Evolutionary conservation across 768 basidiomycete species (phyloP).

Genomic region (Phaeotremella fagi): DNA sequence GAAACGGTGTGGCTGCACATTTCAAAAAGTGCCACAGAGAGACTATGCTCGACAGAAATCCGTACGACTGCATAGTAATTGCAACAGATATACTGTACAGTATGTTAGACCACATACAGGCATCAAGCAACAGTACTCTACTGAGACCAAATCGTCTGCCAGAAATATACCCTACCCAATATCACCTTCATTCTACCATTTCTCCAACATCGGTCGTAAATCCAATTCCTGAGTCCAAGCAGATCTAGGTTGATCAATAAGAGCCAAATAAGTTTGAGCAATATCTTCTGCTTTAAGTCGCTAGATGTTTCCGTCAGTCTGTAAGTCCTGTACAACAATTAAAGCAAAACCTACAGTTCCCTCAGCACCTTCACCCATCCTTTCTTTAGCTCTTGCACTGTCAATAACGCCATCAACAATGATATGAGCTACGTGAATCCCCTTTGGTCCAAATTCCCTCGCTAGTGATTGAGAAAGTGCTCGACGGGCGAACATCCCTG

Average conservation of each 20-base stretch:
- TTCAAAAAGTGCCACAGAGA: too few relatives aligned
- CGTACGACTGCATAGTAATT: too few relatives aligned
- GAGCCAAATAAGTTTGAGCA: slow-evolving; percentile 29
- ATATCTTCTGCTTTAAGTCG: slow-evolving; percentile 34
- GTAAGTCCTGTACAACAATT: too few relatives aligned
- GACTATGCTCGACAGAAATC: too few relatives aligned
- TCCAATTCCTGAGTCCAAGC: slow-evolving; percentile 46
- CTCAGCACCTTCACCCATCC: slow-evolving; percentile 26
- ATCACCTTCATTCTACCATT: slow-evolving; percentile 5
- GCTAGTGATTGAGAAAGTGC: slow-evolving; percentile 41
- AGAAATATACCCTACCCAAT: too few relatives aligned
- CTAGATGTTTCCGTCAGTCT: slow-evolving; percentile 3
- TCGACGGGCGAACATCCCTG: slow-evolving; percentile 35
- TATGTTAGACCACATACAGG: neutral
- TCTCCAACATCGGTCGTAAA: slow-evolving; percentile 11
- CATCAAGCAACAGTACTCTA: neutral
- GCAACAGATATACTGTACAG: neutral
- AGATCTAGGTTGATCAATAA: slow-evolving; percentile 32
- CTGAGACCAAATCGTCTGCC: too few relatives aligned
- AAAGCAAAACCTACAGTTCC: slow-evolving; percentile 10
- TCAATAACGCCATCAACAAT: slow-evolving; percentile 38
- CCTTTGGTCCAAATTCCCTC: slow-evolving; percentile 43
- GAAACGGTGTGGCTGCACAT: too few relatives aligned
- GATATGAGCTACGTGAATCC: slow-evolving; percentile 46
- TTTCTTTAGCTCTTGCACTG: slow-evolving; percentile 18